phyloP scores from a whole-genome alignment of 2,329 filamentous ascomycete species.

The Trichoderma afroharzianum region DNA sequence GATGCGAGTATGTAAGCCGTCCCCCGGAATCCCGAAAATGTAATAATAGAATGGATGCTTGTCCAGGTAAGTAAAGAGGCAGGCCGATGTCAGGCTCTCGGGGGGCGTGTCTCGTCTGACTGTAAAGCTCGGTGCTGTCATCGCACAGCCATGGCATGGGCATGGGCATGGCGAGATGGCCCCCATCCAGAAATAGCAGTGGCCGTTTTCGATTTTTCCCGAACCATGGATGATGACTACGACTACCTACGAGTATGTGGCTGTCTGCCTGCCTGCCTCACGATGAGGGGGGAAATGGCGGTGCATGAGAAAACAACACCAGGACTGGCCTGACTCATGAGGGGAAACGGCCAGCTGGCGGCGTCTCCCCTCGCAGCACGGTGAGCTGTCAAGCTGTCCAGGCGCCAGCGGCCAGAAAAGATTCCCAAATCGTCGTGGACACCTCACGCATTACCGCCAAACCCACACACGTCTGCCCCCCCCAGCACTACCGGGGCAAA shows the following conservation, averaged over 20 bases:
- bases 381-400: background rate
- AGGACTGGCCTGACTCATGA: slow-evolving; percentile 3
- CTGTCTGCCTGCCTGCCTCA: background rate
- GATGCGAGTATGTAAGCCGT: background rate
- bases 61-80: background rate
- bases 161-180: background rate
- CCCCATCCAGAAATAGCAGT: slow-evolving; percentile 7
- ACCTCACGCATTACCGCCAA: background rate
- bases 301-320: background rate
- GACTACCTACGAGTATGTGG: background rate
- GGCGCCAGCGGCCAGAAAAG: background rate
- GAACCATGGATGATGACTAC: background rate
- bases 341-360: slow-evolving; percentile 12
- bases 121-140: background rate
- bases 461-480: background rate
- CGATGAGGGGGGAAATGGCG: slow-evolving; percentile 4
- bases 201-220: background rate
- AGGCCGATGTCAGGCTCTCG: background rate
- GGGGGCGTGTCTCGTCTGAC: background rate
- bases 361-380: background rate
- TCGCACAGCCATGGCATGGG: background rate
- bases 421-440: background rate
- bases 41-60: background rate
- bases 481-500: background rate
- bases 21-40: background rate